These are phyloP conservation scores for Pseudogymnoascus sp. DNA, from an alignment of 2,329 filamentous ascomycete species.

Conservation along the genomic window DNA sequence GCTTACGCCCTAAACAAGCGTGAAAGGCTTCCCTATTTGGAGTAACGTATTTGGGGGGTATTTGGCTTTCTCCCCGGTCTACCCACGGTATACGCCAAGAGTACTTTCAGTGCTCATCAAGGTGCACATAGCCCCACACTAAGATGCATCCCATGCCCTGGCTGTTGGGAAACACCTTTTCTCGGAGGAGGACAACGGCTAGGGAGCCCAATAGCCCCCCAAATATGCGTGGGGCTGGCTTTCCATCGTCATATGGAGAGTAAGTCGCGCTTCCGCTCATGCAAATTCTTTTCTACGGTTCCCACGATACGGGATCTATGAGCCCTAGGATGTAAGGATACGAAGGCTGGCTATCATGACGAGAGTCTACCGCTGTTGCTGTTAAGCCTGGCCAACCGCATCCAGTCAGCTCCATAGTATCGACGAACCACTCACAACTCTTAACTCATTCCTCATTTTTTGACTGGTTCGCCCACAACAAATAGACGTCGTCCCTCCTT, in stretches of 20 bases:
- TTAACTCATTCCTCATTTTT: neutral
- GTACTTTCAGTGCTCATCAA: neutral
- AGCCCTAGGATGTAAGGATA: neutral
- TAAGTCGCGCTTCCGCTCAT: neutral
- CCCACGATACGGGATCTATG: neutral
- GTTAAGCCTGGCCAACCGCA: neutral
- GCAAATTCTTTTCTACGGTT: neutral
- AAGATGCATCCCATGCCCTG: neutral
- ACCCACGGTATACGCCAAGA: neutral
- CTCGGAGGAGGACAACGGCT: neutral
- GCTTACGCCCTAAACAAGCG: neutral
- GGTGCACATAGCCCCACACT: neutral
- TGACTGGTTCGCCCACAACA: conserved; percentile 8
- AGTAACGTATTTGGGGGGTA: neutral
- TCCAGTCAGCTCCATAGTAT: neutral
- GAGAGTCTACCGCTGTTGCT: neutral
- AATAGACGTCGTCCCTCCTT: conserved; percentile 3
- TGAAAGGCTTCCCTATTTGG: neutral
- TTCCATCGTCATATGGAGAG: conserved; percentile 1
- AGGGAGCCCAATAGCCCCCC: neutral
- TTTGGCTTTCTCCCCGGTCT: conserved; percentile 3
- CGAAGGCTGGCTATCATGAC: neutral
- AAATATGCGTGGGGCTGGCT: neutral
- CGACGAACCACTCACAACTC: neutral
- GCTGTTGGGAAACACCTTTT: conserved; percentile 1